phyloP scores from a whole-genome alignment of 805 yeast species.

The Starmerella scarabaei region DNA sequence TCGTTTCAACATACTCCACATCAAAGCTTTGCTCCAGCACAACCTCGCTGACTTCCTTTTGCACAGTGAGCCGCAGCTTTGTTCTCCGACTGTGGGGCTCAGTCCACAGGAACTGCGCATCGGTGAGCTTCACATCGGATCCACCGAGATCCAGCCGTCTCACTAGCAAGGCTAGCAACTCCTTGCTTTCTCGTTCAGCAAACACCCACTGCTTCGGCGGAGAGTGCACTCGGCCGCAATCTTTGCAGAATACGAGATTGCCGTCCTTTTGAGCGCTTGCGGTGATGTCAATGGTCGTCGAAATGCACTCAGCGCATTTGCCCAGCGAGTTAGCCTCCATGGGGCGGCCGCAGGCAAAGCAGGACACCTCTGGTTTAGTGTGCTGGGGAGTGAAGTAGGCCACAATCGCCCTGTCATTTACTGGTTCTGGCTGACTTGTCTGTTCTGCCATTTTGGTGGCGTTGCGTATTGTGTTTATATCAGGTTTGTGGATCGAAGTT shows the following conservation, averaged over 20 bases:
- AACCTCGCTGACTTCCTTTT: conserved; percentile 89
- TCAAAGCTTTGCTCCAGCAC: conserved; percentile 89
- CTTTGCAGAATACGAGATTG: conserved; percentile 72
- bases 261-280: conserved; percentile 84
- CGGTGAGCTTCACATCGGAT: conserved; percentile 66
- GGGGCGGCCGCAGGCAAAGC: conserved; percentile 94
- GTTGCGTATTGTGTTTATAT: too few species aligned
- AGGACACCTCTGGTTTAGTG: conserved; percentile 64
- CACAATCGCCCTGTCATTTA: conserved; percentile 14
- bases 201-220: conserved; percentile 91
- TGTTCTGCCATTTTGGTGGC: background rate
- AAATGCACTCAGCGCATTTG: conserved; percentile 92
- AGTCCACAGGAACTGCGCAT: conserved; percentile 95
- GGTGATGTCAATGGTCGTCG: conserved; percentile 80
- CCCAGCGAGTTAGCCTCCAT: conserved; percentile 90
- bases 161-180: conserved; percentile 71
- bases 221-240: conserved; percentile 80
- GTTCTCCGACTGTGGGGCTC: conserved; percentile 97
- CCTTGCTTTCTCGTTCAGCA: conserved; percentile 82
- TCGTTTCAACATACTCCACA: conserved; percentile 83
- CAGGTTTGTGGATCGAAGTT: too few species aligned
- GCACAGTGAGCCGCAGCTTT: conserved; percentile 80
- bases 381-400: conserved; percentile 26
- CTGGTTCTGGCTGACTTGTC: background rate
- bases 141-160: conserved; percentile 68